Percentiles rank a stretch among this genome's conserved stretches.
Conservation (phyloP, 1,284 basidiomycete species). For the Mycena sp. region DNA sequence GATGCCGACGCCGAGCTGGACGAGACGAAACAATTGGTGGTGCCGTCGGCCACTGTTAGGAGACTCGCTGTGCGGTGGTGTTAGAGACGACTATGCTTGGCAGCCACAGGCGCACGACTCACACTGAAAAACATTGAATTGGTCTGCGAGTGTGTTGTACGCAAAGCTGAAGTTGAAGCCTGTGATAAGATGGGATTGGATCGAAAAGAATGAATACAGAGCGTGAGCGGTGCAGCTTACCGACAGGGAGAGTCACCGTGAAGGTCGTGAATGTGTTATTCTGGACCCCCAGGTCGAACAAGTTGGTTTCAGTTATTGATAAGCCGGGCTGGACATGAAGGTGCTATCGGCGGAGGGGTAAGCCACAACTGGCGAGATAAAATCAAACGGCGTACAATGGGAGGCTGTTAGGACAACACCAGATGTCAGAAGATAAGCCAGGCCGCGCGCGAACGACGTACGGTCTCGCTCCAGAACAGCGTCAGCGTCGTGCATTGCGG, state of each 20-base stretch:
- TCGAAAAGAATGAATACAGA: not conserved
- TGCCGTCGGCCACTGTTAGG: too few relatives aligned
- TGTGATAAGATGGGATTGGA: not conserved
- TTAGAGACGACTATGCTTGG: too few relatives aligned
- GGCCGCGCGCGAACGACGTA: not conserved
- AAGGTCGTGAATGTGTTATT: constrained; percentile 11
- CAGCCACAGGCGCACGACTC: too few relatives aligned
- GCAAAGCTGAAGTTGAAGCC: constrained; percentile 15
- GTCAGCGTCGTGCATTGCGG: constrained; percentile 8
- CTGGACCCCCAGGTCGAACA: constrained; percentile 9
- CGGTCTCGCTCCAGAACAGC: not conserved
- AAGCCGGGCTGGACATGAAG: constrained; percentile 11
- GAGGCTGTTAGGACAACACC: not conserved
- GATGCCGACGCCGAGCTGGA: too few relatives aligned
- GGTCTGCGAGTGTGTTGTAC: constrained; percentile 9
- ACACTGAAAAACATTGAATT: constrained; percentile 13
- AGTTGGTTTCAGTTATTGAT: constrained; percentile 3
- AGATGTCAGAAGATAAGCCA: not conserved
- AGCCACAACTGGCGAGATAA: too few relatives aligned
- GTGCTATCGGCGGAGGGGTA: not conserved
- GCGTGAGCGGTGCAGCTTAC: not conserved
- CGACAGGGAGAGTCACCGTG: constrained; percentile 1
- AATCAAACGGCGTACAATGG: not conserved
- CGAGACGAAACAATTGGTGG: too few relatives aligned
- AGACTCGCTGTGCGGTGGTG: too few relatives aligned